Percentiles rank a stretch among this genome's conserved stretches.
phyloP scores from a whole-genome alignment of 2,329 filamentous ascomycete species.

The Neophaeococcomyces mojaviensis region DNA sequence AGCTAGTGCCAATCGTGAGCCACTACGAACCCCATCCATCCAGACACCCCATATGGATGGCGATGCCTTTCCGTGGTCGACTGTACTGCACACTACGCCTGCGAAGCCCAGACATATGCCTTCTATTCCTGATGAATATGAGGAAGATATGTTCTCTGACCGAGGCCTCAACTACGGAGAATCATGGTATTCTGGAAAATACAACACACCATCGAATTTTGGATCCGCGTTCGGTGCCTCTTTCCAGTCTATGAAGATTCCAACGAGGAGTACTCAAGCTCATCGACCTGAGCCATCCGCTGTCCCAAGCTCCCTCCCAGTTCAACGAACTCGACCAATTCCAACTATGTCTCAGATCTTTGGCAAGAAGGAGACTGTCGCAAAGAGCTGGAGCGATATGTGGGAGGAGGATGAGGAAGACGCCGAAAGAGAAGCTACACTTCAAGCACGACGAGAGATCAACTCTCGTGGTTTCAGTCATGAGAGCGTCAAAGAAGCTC shows the following conservation, averaged over 20 bases:
- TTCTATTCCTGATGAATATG: conserved; percentile 71
- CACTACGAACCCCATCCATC: conserved; percentile 88
- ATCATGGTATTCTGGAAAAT: conserved; percentile 72
- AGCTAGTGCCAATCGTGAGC: conserved; percentile 81
- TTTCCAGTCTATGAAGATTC: conserved; percentile 62
- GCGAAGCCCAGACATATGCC: conserved; percentile 69
- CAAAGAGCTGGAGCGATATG: conserved; percentile 98
- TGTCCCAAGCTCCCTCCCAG: conserved; percentile 70
- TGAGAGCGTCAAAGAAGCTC: conserved; percentile 52
- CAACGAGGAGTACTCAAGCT: conserved; percentile 33
- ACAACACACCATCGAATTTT: conserved; percentile 71
- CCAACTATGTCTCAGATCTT: conserved; percentile 73
- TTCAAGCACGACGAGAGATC: conserved; percentile 53
- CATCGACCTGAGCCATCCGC: conserved; percentile 55
- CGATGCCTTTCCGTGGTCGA: conserved; percentile 90
- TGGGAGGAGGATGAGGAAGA: conserved; percentile 91
- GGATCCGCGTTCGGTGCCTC: conserved; percentile 77
- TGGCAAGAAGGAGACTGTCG: conserved; percentile 68
- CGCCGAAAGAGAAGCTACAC: conserved; percentile 52
- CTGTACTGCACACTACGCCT: conserved; percentile 72
- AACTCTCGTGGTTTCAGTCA: conserved; percentile 75
- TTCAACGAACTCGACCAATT: conserved; percentile 53
- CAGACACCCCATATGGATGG: conserved; percentile 73
- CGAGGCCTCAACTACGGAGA: conserved; percentile 41
- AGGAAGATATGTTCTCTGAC: conserved; percentile 79